Evolutionary conservation across 371 early-diverging fungal genomes (phyloP), one percentile per base, ranked within the genome.

Genomic region (Massospora cicadina): DNA sequence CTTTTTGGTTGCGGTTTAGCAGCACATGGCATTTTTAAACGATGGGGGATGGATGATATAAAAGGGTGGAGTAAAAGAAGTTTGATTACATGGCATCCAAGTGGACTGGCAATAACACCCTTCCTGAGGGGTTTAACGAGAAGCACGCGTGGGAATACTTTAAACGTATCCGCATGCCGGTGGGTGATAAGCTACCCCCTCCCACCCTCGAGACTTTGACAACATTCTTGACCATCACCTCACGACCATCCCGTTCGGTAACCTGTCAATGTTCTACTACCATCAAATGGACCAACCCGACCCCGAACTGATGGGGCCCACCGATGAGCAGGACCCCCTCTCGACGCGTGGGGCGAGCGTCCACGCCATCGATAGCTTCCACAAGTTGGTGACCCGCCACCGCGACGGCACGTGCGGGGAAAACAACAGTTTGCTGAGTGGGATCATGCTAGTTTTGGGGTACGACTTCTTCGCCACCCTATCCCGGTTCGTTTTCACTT

Each of bases 151-250:
- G 43, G 17, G 10, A 43, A 17, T 43, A 43, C 43, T 43, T 43
- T 43, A 17, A 43, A 17, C 43, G 43, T 5, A 43, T 43, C 17
- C 10, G 43, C 17, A 43, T 43, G 43, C 17, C 17, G 17, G 43
- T 43, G 17, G 17, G 17, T 5, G 43, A 43, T 43, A 43, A 57
- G 26, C 58, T 57, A 57, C 58, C 58, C 13, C 12, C 58, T 12
- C 25, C 58, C 58, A 57, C 23, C 58, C 28, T 57, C 13, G 58
- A 57, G 26, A 57, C 58, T 7, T 57, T 57, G 26, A 57, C 10
- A 26, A 57, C 17, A 23, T 57, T 25, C 12, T 57, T 12, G 7
- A 17, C 23, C 7, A 25, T 10, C 60, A 60, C 32, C 17, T 28
- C 17, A 2, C 7, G 12, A 17, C 27, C 2, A 60, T 60, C n/a